phyloP scores from a whole-genome alignment of 352 stramenopile genomes.

The Phytophthora gonapodyides region DNA sequence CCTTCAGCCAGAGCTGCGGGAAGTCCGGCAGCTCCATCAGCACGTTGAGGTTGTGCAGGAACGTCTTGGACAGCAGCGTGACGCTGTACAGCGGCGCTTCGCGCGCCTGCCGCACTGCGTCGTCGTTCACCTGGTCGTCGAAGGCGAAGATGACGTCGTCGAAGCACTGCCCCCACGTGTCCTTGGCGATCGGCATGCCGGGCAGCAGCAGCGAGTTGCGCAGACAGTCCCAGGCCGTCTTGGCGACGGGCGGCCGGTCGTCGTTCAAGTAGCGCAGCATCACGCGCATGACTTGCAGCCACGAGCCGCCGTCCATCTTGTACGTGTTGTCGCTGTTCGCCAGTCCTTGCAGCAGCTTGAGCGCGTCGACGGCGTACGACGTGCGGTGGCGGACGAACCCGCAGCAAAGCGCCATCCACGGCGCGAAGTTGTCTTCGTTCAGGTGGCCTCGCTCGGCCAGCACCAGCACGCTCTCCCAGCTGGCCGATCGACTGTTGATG shows the following conservation, averaged over 20 bases:
- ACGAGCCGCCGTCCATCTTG: constrained; percentile 72
- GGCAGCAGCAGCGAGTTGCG: constrained; percentile 82
- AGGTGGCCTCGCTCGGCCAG: constrained; percentile 73
- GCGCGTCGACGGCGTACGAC: constrained; percentile 73
- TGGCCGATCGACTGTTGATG: constrained; percentile 69
- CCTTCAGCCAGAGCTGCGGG: constrained; percentile 73
- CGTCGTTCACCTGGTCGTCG: constrained; percentile 78
- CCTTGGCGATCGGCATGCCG: constrained; percentile 65
- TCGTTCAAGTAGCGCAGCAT: constrained; percentile 87
- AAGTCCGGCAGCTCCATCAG: constrained; percentile 73
- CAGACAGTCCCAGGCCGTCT: constrained; percentile 85
- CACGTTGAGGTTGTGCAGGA: constrained; percentile 82
- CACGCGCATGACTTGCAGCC: constrained; percentile 86
- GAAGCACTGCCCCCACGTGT: constrained; percentile 86
- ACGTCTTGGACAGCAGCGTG: constrained; percentile 87
- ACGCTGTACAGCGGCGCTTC: constrained; percentile 82
- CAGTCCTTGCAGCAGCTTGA: constrained; percentile 75
- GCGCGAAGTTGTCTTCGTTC: constrained; percentile 76
- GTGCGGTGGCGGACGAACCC: constrained; percentile 80
- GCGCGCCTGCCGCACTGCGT: constrained; percentile 53
- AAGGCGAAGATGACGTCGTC: constrained; percentile 89
- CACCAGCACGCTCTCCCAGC: constrained; percentile 80
- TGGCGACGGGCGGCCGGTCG: constrained; percentile 73
- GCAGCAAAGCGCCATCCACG: constrained; percentile 84
- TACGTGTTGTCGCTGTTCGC: constrained; percentile 76